A percentile compares a stretch with the other conserved stretches of the same genome.
These are phyloP conservation scores for Xylaria grammica DNA, from an alignment of 495 filamentous ascomycete genomes.

Conservation along the genomic window DNA sequence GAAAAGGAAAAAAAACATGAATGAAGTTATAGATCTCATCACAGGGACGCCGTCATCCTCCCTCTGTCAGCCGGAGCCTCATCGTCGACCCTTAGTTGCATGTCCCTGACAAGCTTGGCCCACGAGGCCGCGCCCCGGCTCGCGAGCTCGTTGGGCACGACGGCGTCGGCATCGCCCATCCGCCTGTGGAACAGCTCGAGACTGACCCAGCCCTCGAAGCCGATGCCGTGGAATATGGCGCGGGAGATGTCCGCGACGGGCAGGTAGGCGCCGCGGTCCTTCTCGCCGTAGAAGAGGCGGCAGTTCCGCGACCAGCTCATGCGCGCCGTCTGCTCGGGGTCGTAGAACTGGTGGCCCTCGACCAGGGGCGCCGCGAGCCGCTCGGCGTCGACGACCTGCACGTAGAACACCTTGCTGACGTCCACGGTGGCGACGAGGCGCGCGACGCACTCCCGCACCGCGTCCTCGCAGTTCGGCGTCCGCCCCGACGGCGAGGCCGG, in stretches of 20 bases:
- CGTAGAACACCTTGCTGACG: conserved; percentile 73
- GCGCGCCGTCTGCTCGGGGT: conserved; percentile 63
- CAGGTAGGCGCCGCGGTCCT: conserved; percentile 72
- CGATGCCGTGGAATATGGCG: conserved; percentile 66
- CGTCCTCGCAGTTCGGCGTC: conserved; percentile 61
- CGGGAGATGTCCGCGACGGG: conserved; percentile 67
- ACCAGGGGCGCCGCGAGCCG: conserved; percentile 63
- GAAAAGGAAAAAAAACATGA: neutral
- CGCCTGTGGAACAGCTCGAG: conserved; percentile 77
- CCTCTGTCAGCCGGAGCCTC: neutral
- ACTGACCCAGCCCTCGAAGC: conserved; percentile 78
- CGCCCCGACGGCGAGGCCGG: conserved; percentile 60
- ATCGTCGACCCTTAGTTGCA: conserved; percentile 54
- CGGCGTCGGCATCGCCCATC: conserved; percentile 57
- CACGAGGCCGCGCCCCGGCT: conserved; percentile 66
- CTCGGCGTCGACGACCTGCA: conserved; percentile 82
- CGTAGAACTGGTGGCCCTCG: conserved; percentile 67
- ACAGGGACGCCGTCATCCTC: conserved; percentile 18
- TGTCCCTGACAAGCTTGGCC: conserved; percentile 61
- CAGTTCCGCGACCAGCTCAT: conserved; percentile 88
- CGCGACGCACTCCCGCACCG: conserved; percentile 61
- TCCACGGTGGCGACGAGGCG: conserved; percentile 63
- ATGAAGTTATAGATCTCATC: neutral
- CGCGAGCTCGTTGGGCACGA: conserved; percentile 68
- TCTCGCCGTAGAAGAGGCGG: conserved; percentile 76